Conservation (phyloP, 2,329 filamentous ascomycete genomes). For the Fonsecaea nubica region DNA sequence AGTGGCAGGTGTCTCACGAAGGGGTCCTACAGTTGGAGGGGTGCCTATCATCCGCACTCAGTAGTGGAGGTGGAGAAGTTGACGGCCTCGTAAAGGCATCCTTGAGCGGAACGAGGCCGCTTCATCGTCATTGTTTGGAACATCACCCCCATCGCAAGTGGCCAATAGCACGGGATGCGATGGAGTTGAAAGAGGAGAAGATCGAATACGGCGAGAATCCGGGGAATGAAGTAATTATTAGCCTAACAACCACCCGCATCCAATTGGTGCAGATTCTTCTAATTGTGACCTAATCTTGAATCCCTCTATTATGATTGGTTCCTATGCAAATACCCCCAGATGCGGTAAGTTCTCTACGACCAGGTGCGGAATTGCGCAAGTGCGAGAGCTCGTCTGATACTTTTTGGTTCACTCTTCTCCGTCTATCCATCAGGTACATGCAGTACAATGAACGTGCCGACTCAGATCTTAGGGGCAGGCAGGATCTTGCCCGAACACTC, state of each 20-base stretch:
- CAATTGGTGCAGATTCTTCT: not conserved
- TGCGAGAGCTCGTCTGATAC: not conserved
- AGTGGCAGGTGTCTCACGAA: not conserved
- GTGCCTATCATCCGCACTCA: conserved; percentile 4
- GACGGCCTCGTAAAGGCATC: not conserved
- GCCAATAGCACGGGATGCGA: not conserved
- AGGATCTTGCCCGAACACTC: conserved; percentile 71
- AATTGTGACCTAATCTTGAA: not conserved
- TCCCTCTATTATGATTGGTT: not conserved
- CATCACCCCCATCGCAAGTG: not conserved
- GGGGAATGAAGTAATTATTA: not conserved
- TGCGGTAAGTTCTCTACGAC: not conserved
- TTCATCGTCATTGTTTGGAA: not conserved
- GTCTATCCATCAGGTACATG: not conserved
- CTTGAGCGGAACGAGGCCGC: conserved; percentile 2
- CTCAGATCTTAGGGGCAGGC: conserved; percentile 47
- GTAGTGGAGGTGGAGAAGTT: conserved; percentile 6
- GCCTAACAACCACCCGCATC: too few species aligned
- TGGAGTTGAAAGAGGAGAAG: not conserved
- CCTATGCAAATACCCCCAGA: not conserved
- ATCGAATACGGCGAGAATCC: not conserved
- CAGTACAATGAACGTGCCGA: not conserved
- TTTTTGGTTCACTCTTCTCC: not conserved
- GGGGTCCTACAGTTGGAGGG: conserved; percentile 2
- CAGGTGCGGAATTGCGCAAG: not conserved